phyloP scores from a whole-genome alignment of 1,139 yeast species.

The Candida sp. region DNA sequence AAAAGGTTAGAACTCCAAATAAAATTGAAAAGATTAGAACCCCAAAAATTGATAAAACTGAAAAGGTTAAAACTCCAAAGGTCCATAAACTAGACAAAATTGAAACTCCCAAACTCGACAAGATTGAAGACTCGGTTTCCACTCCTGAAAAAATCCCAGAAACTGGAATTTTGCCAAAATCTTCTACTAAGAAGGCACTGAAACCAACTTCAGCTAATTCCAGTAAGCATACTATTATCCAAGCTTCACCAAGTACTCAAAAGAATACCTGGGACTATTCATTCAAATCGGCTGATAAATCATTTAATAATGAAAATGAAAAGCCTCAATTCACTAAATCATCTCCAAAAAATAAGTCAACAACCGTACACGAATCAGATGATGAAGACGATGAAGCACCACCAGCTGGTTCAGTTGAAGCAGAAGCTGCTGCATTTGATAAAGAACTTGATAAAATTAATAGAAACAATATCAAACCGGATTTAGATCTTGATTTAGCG shows the following conservation, averaged over 20 bases:
- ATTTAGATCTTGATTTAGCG: slow-evolving; percentile 14
- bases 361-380: slow-evolving; percentile 18
- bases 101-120: not conserved
- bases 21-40: not conserved
- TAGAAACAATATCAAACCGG: slow-evolving; percentile 3
- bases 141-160: not conserved
- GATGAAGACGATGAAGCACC: slow-evolving; percentile 8
- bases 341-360: slow-evolving; percentile 3
- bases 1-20: not conserved
- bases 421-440: slow-evolving; percentile 24
- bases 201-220: slow-evolving; percentile 3
- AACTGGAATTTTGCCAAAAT: not conserved
- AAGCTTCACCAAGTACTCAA: slow-evolving; percentile 4
- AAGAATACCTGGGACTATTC: slow-evolving; percentile 1
- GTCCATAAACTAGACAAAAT: not conserved
- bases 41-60: not conserved
- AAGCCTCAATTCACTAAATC: slow-evolving; percentile 6
- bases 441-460: slow-evolving; percentile 15
- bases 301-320: not conserved
- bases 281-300: slow-evolving; percentile 4
- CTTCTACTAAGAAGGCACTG: slow-evolving; percentile 1
- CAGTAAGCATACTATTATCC: too few species aligned
- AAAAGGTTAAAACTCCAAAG: not conserved
- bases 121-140: not conserved
- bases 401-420: slow-evolving; percentile 15